Percentiles rank a stretch among this genome's conserved stretches.
Conservation (phyloP, 1,139 yeast genomes). For the Cylindricascospora bacillispora region DNA sequence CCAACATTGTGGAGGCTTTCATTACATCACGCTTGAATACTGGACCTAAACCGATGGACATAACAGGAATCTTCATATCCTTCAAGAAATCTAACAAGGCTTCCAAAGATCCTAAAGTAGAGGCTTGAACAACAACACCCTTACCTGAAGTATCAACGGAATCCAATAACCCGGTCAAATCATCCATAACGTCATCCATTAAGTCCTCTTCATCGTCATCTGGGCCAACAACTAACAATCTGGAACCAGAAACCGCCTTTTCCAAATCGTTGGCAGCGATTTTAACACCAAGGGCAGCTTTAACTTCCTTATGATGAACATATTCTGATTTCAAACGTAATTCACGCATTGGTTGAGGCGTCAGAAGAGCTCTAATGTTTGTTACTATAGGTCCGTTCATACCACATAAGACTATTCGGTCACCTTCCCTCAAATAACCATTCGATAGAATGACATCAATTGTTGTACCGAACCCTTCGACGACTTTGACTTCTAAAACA, state of each 20-base stretch:
- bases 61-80: constrained; percentile 97
- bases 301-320: constrained; percentile 91
- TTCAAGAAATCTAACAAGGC: constrained; percentile 93
- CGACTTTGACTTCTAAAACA: constrained; percentile 92
- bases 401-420: constrained; percentile 90
- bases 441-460: constrained; percentile 94
- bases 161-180: constrained; percentile 84
- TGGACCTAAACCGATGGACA: constrained; percentile 97
- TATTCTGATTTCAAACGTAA: constrained; percentile 90
- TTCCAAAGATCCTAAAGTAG: constrained; percentile 94
- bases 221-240: constrained; percentile 88
- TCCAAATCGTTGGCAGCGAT: constrained; percentile 96
- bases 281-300: constrained; percentile 98
- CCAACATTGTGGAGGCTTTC: constrained; percentile 95
- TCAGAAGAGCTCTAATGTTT: constrained; percentile 83
- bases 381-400: constrained; percentile 99
- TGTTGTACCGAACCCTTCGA: constrained; percentile 98
- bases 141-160: constrained; percentile 88
- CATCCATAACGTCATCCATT: constrained; percentile 99
- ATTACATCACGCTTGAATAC: constrained; percentile 95
- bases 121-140: constrained; percentile 98
- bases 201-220: constrained; percentile 96
- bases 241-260: constrained; percentile 98
- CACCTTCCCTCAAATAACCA: constrained; percentile 91
- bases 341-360: constrained; percentile 97